Evolutionary conservation across 257 asterid species (phyloP), one percentile per base, ranked within the genome.

Genomic region (Oldenlandia corymbosa): DNA sequence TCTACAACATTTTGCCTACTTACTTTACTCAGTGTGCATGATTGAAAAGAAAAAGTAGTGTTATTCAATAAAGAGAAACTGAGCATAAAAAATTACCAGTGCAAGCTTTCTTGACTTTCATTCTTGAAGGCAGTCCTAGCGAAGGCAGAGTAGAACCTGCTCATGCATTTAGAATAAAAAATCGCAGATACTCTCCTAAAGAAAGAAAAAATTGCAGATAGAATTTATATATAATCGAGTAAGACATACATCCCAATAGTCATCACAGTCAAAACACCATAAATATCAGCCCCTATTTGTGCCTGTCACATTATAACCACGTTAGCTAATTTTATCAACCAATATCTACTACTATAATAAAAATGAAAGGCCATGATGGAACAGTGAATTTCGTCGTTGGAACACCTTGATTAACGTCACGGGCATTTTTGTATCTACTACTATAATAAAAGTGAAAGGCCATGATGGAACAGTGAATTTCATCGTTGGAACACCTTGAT

Each of bases 231-330:
- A 28, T 36, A 59, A 78, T 65, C n/a, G 51, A 39, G 64, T 20
- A 18, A 51, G 64, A 73, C 99, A 69, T 87, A 92, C 99, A 92
- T 85, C 62, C 99, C 99, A 71, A 92, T 68, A 60, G 96, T 84
- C 99, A 92, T 92, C 80, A 90, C 99, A 14, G 99, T 79, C 87
- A 92, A 80, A 62, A 92, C 95, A 57, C 99, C 99, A 69, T 97
- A 92, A 55, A 81, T 47, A 51, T 67, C 83, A 68, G 86, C 75
- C 64, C 84, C 95, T 79, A 85, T 85, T 76, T 85, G 97, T 67
- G 96, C 95, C 99, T 92, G 84, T 55, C 71, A 72, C 60, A 75
- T 42, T 66, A 17, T 68, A 61, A 62, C 52, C 67, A 78, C 46
- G n/a, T 79, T 31, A 79, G 72, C 39, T 34, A 34, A 34, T 34